Evolutionary conservation across 139 green algal genomes (phyloP).

Genomic region (Chlorella vulgaris): DNA sequence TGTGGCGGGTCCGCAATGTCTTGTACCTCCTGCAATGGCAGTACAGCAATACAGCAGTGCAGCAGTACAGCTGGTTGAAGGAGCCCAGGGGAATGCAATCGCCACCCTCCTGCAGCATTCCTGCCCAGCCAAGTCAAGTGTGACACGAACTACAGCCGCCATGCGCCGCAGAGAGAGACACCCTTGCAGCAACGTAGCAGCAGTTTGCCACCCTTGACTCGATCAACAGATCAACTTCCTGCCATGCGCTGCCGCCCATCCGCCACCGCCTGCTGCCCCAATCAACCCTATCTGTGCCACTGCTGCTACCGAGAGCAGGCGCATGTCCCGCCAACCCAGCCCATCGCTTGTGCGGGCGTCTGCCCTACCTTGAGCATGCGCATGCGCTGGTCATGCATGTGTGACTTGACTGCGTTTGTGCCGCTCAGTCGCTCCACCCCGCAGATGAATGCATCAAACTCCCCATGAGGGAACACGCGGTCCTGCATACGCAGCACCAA

Average conservation of each 20-base stretch:
- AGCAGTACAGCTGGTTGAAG: background rate
- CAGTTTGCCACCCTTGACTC: too few relatives aligned
- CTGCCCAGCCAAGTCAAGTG: too few relatives aligned
- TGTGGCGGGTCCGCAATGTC: slow-evolving; percentile 19
- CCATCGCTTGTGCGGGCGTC: background rate
- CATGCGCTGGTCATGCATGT: slow-evolving; percentile 32
- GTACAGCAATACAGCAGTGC: background rate
- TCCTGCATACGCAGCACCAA: slow-evolving; percentile 44
- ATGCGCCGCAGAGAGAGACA: too few relatives aligned
- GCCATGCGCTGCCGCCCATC: too few relatives aligned
- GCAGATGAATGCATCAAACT: slow-evolving; percentile 55
- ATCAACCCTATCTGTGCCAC: too few relatives aligned
- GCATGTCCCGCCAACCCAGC: background rate
- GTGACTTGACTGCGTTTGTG: slow-evolving; percentile 8
- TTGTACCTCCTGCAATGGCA: slow-evolving; percentile 18
- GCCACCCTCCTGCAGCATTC: too few relatives aligned
- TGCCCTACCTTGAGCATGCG: slow-evolving; percentile 40
- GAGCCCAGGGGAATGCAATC: background rate
- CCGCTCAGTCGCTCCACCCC: slow-evolving; percentile 47
- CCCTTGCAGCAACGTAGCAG: too few relatives aligned
- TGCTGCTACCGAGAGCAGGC: background rate
- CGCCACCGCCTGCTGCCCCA: too few relatives aligned
- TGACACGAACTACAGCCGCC: too few relatives aligned
- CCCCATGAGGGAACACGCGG: slow-evolving; percentile 42
- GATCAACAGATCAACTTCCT: too few relatives aligned